Conservation (phyloP, 2,329 filamentous ascomycete species). For the Penicillium sp. region DNA sequence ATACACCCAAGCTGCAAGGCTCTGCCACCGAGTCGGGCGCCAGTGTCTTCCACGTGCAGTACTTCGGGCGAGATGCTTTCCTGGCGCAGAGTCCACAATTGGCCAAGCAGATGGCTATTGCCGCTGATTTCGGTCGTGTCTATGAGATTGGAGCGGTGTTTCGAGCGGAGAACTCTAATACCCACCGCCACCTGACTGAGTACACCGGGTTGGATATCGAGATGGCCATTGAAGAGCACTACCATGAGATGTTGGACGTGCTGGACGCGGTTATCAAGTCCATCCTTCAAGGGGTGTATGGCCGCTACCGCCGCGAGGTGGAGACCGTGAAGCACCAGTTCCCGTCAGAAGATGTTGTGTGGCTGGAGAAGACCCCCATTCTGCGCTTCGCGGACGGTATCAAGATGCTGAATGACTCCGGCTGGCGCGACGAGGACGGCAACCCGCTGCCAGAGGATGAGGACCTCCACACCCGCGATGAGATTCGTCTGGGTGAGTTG, state of each 20-base stretch:
- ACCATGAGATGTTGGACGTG: slow-evolving; percentile 73
- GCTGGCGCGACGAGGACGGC: slow-evolving; percentile 68
- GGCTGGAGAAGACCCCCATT: slow-evolving; percentile 74
- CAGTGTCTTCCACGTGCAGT: slow-evolving; percentile 83
- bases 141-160: slow-evolving; percentile 88
- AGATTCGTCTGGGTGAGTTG: slow-evolving; percentile 74
- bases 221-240: slow-evolving; percentile 82
- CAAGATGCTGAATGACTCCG: slow-evolving; percentile 67
- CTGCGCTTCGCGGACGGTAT: slow-evolving; percentile 73
- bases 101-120: slow-evolving; percentile 86
- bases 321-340: slow-evolving; percentile 73
- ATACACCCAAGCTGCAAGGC: slow-evolving; percentile 84
- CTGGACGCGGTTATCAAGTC: slow-evolving; percentile 74
- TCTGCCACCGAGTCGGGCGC: slow-evolving; percentile 84
- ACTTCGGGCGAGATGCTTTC: slow-evolving; percentile 80
- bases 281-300: slow-evolving; percentile 67
- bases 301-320: slow-evolving; percentile 61
- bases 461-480: slow-evolving; percentile 74
- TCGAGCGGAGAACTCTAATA: slow-evolving; percentile 90
- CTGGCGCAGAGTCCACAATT: slow-evolving; percentile 85
- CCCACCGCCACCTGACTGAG: slow-evolving; percentile 85
- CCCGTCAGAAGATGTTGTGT: slow-evolving; percentile 76
- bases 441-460: slow-evolving; percentile 61
- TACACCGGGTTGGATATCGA: slow-evolving; percentile 89
- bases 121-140: slow-evolving; percentile 77